Evolutionary conservation across 306 rosid genomes (phyloP), one percentile per base, ranked within the genome.

Genomic region (Glycine latifolia): DNA sequence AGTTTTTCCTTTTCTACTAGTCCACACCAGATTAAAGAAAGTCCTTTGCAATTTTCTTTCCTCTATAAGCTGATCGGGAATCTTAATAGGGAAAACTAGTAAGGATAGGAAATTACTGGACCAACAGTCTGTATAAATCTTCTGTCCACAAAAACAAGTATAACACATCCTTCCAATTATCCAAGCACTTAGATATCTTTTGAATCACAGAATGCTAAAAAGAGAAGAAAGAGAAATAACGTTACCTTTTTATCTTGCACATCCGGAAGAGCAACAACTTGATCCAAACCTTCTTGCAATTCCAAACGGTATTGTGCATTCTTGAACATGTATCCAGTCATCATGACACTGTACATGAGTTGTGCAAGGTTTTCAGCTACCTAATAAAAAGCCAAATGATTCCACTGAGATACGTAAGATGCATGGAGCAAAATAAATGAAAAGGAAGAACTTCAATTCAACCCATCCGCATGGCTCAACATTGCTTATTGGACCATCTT

Each of bases 331-430:
- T 95, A 95, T 67, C 98, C 99, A 56, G 99, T 95, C 99, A 95
- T 95, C 89, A 95, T 88, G 80, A 93, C 89, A 82, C 99, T 95
- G 87, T 95, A 95, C 99, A 95, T 95, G 75, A 95, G 98, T 67
- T 95, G 99, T 10, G 99, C 99, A 47, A 95, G 93, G 87, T 95
- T 95, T 86, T 95, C 99, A 43, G 99, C 99, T 48, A 95, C 99
- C 99, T 93, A 87, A 87, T 49, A 41, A 63, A 54, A 85, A 82
- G 46, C 67, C 59, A 82, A 73, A 79, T 76, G 43, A 82, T 76
- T 65, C 53, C 77, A 81, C 62, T 3, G 50, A 79, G 69, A 77
- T 71, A 61, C 65, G 75, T 71, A 55, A 76, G 82, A 58, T 11
- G 50, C 73, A 70, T 2, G 49, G 15, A 17, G 62, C 61, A 55